phyloP scores from a whole-genome alignment of 2,329 filamentous ascomycete genomes.

The Paracamarosporium sp. region DNA sequence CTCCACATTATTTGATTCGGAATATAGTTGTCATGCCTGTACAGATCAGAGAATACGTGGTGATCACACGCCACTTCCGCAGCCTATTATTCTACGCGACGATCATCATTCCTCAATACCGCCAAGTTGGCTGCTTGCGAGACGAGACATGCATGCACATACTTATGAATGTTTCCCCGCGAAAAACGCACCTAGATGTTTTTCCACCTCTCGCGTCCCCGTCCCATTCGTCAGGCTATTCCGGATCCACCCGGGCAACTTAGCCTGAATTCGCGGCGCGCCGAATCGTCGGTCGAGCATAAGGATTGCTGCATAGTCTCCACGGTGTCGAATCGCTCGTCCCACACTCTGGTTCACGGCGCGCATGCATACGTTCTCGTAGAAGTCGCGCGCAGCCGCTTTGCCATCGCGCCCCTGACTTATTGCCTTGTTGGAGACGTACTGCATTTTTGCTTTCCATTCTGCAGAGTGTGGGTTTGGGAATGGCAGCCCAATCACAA shows the following conservation, averaged over 20 bases:
- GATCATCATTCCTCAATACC: constrained; percentile 3
- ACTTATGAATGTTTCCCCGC: constrained; percentile 29
- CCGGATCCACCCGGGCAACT: constrained; percentile 89
- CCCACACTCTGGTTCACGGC: constrained; percentile 98
- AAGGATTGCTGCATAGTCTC: constrained; percentile 90
- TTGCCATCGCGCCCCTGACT: constrained; percentile 46
- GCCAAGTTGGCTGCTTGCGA: neutral
- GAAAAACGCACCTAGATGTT: constrained; percentile 46
- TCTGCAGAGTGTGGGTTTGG: constrained; percentile 88
- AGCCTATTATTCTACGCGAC: neutral
- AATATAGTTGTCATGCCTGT: neutral
- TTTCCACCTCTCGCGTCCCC: constrained; percentile 55
- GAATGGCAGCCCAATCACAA: constrained; percentile 92
- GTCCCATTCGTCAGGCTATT: constrained; percentile 61
- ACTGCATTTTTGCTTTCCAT: constrained; percentile 90
- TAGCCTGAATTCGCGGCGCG: constrained; percentile 73
- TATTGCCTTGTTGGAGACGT: constrained; percentile 72
- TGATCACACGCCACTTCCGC: constrained; percentile 6
- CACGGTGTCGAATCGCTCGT: constrained; percentile 83
- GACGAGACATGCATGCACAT: neutral
- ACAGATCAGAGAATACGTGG: neutral
- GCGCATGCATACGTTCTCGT: constrained; percentile 95
- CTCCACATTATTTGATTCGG: constrained; percentile 4
- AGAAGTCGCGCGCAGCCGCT: constrained; percentile 74
- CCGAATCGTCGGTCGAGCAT: constrained; percentile 83